Percentiles rank a stretch among this genome's conserved stretches.
phyloP scores from a whole-genome alignment of 441 rosid species.

The Populus trichocarpa region DNA sequence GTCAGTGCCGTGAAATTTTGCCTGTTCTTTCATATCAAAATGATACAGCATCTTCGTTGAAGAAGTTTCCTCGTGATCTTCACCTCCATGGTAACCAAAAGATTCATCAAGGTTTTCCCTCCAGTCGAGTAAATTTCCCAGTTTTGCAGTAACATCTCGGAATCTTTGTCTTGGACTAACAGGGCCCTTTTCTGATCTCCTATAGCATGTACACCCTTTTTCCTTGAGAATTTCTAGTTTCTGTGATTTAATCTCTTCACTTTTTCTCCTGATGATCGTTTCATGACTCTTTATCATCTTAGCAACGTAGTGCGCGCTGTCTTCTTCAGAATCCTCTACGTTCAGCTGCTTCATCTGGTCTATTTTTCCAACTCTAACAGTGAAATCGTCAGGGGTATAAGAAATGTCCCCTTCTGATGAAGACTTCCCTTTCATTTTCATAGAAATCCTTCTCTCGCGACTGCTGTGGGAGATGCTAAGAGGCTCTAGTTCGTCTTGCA shows the following conservation, averaged over 20 bases:
- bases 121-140: slow-evolving; percentile 39
- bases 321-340: slow-evolving; percentile 23
- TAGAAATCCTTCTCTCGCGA: slow-evolving; percentile 10
- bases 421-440: slow-evolving; percentile 15
- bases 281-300: slow-evolving; percentile 67
- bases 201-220: slow-evolving; percentile 19
- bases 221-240: slow-evolving; percentile 25
- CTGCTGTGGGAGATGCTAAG: slow-evolving; percentile 16
- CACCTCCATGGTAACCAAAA: slow-evolving; percentile 15
- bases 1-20: slow-evolving; percentile 6
- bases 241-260: slow-evolving; percentile 31
- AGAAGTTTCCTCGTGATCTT: slow-evolving; percentile 9
- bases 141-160: slow-evolving; percentile 36
- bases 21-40: slow-evolving; percentile 3
- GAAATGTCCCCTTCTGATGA: slow-evolving; percentile 24
- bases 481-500: slow-evolving; percentile 43
- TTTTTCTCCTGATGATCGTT: slow-evolving; percentile 49
- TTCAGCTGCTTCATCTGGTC: slow-evolving; percentile 1
- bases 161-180: slow-evolving; percentile 33
- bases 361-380: slow-evolving; percentile 5
- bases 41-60: background rate
- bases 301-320: slow-evolving; percentile 36
- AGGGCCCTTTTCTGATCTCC: slow-evolving; percentile 29
- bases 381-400: background rate
- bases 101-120: slow-evolving; percentile 27